Conservation (phyloP, 768 basidiomycete genomes). For the Cystoderma amianthinum region DNA sequence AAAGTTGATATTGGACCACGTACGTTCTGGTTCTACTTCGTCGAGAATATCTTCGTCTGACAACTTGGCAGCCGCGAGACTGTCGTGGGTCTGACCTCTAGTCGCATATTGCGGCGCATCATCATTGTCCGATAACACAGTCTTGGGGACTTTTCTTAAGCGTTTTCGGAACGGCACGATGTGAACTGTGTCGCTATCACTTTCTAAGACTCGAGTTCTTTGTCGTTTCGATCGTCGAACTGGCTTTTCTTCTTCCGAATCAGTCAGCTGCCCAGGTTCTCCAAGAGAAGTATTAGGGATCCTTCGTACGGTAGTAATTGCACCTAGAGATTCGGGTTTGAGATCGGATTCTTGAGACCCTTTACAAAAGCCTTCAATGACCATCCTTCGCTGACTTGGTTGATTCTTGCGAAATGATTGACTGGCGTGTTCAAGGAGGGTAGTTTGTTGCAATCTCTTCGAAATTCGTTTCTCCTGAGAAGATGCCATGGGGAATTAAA, state of each 20-base stretch:
- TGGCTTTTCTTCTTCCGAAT: not conserved
- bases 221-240: not conserved
- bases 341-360: no score
- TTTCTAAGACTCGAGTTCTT: not conserved
- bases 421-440: no score
- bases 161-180: no score
- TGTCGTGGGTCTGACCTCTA: no score
- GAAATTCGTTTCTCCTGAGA: not conserved
- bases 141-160: not conserved
- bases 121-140: not conserved
- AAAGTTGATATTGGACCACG: conserved; percentile 32
- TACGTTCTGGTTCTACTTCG: conserved; percentile 32
- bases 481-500: not conserved
- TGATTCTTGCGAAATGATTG: no score
- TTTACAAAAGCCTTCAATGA: no score
- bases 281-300: no score
- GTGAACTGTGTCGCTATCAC: not conserved
- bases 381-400: no score
- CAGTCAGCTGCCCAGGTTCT: not conserved
- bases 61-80: no score
- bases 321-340: no score
- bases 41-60: conserved; percentile 12
- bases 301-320: no score
- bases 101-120: not conserved
- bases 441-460: not conserved